phyloP scores from a whole-genome alignment of 768 basidiomycete genomes.

The Tulasnella sp. region DNA sequence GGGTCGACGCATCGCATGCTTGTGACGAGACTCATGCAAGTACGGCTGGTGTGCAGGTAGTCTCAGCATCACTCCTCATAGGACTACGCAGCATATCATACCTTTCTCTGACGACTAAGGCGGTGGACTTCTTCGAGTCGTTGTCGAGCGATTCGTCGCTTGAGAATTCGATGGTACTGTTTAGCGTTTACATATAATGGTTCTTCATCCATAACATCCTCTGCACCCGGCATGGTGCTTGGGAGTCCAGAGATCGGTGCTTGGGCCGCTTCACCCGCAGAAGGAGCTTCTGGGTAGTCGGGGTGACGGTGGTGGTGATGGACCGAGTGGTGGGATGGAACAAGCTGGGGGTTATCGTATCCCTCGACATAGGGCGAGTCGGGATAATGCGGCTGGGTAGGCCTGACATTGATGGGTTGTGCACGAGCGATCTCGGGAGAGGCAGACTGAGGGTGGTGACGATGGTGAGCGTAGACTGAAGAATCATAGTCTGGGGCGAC shows the following conservation, averaged over 20 bases:
- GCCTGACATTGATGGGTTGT: not conserved
- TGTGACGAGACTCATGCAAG: constrained; percentile 94
- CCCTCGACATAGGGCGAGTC: not conserved
- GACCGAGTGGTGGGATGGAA: not conserved
- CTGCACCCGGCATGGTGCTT: not conserved
- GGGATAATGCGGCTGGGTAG: not conserved
- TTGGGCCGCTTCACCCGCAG: not conserved
- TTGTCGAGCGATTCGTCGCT: constrained; percentile 80
- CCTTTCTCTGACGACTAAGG: constrained; percentile 88
- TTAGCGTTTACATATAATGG: constrained; percentile 99
- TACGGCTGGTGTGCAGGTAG: constrained; percentile 47
- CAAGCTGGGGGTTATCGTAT: constrained; percentile 3
- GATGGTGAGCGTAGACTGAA: too few species aligned
- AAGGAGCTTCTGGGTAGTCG: not conserved
- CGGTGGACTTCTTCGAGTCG: constrained; percentile 89
- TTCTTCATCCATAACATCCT: constrained; percentile 67
- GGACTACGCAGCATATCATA: constrained; percentile 23
- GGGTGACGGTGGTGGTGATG: not conserved
- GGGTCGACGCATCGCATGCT: constrained; percentile 94
- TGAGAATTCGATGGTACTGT: constrained; percentile 97
- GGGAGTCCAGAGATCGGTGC: not conserved
- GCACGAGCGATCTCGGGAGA: too few species aligned
- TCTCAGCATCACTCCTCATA: not conserved
- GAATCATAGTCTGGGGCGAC: too few species aligned
- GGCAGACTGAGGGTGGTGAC: too few species aligned